These are phyloP conservation scores for Prunus fruticosa DNA, from an alignment of 306 rosid genomes.

Conservation along the genomic window DNA sequence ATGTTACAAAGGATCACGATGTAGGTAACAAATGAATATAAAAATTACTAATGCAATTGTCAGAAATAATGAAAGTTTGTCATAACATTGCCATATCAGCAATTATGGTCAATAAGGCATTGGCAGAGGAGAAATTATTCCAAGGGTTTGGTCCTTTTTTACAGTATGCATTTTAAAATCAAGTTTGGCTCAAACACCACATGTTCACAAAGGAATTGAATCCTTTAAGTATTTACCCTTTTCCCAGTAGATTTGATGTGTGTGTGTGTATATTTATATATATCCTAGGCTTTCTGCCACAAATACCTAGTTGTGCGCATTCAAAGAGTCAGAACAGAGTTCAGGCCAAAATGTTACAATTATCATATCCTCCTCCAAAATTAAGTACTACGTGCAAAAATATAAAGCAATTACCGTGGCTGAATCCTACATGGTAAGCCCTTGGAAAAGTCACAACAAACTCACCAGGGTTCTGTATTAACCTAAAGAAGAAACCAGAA, in stretches of 20 bases:
- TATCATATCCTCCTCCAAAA: slow-evolving; percentile 12
- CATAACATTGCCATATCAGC: too few species aligned
- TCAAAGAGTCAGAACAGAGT: slow-evolving; percentile 4
- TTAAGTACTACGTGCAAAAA: slow-evolving; percentile 5
- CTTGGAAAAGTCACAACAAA: slow-evolving; percentile 99
- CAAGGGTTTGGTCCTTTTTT: background rate
- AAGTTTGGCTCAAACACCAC: background rate
- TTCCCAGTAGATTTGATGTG: background rate
- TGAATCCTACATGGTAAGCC: slow-evolving; percentile 99
- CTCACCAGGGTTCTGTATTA: slow-evolving; percentile 97
- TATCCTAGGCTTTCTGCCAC: background rate
- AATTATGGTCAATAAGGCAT: background rate
- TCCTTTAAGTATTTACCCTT: background rate
- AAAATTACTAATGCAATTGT: background rate
- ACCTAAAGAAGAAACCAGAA: slow-evolving; percentile 58
- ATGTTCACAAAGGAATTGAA: slow-evolving; percentile 1
- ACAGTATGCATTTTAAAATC: background rate
- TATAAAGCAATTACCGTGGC: slow-evolving; percentile 85
- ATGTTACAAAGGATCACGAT: background rate
- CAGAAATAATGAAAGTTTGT: background rate
- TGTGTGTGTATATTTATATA: too few species aligned
- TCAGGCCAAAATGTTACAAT: slow-evolving; percentile 7
- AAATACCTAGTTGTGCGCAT: slow-evolving; percentile 8
- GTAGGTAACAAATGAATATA: background rate
- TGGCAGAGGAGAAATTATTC: background rate